phyloP scores from a whole-genome alignment of 1,284 basidiomycete species.

The Melampsora larici-populina region DNA sequence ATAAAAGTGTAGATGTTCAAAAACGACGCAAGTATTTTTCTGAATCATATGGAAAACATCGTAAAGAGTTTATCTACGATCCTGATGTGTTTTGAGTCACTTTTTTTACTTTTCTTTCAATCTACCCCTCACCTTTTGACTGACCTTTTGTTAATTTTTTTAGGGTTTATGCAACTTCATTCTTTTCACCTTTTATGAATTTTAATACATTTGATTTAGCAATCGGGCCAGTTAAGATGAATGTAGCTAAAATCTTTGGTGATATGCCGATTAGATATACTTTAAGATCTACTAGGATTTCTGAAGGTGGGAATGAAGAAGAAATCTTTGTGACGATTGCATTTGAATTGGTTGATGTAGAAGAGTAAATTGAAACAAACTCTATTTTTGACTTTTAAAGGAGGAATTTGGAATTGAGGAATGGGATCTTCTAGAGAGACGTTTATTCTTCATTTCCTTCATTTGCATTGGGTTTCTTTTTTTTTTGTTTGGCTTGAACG shows the following conservation, averaged over 20 bases:
- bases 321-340: slow-evolving; percentile 54
- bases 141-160: slow-evolving; percentile 46
- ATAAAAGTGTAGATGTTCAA: slow-evolving; percentile 52
- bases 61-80: slow-evolving; percentile 52
- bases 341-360: slow-evolving; percentile 54
- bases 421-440: too few species aligned
- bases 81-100: slow-evolving; percentile 48
- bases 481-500: too few species aligned
- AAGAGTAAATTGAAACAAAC: too few species aligned
- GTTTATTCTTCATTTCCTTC: too few species aligned
- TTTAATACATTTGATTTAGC: slow-evolving; percentile 48
- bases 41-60: slow-evolving; percentile 47
- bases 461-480: too few species aligned
- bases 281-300: slow-evolving; percentile 51
- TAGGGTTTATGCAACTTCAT: slow-evolving; percentile 44
- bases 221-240: slow-evolving; percentile 46
- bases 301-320: slow-evolving; percentile 49
- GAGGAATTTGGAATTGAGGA: too few species aligned
- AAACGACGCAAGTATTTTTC: slow-evolving; percentile 55
- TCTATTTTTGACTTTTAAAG: too few species aligned
- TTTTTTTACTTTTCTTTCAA: slow-evolving; percentile 48
- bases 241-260: slow-evolving; percentile 46
- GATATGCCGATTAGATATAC: slow-evolving; percentile 57
- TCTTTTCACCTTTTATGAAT: slow-evolving; percentile 48
- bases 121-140: not conserved